Evolutionary conservation across 2,329 filamentous ascomycete genomes (phyloP), one percentile per base, ranked within the genome.

Genomic region (Botrytis pseudocinerea): DNA sequence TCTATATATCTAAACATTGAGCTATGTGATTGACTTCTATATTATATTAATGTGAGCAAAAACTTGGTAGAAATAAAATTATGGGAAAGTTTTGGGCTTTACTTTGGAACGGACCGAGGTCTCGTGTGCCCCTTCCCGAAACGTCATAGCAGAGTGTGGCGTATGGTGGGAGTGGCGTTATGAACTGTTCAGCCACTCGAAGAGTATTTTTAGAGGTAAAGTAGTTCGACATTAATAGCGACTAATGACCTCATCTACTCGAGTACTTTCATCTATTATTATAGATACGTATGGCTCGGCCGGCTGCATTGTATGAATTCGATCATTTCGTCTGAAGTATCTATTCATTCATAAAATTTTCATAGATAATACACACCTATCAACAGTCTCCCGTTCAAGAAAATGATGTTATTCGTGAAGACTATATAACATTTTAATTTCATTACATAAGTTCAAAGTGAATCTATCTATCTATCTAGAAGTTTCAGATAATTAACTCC

Each of bases 81-180:
- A 44, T 44, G 32, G 32, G 63, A 66, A 66, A 66, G 63, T 51
- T 66, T 51, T 66, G 40, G 40, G 40, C 61, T 32, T 66, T n/a
- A 20, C 16, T 62, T 57, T 46, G 32, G 20, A 70, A 70, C 46
- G 16, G 25, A 12, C 64, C 46, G 44, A 70, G 68, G 68, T 70
- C 57, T 70, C 54, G 57, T 62, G 42, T 61, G 28, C 22, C 57
- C 54, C 40, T 70, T 57, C 54, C 40, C 35, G 42, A 63, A 70
- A 70, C 46, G 64, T 68, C 64, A 68, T 35, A 70, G 68, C 54
- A 38, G 44, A 48, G 40, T 22, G 54, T 60, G 68, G 57, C 68
- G 68, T n/a, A 14, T 20, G 1, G 8, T 12, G 25, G 16, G 14
- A 18, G 60, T 63, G 60, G 60, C 60, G 60, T 42, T 8, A 20